Base-by-base conservation (phyloP, 371 early-diverging fungal species). In the Choanephora cucurbitarum region DNA sequence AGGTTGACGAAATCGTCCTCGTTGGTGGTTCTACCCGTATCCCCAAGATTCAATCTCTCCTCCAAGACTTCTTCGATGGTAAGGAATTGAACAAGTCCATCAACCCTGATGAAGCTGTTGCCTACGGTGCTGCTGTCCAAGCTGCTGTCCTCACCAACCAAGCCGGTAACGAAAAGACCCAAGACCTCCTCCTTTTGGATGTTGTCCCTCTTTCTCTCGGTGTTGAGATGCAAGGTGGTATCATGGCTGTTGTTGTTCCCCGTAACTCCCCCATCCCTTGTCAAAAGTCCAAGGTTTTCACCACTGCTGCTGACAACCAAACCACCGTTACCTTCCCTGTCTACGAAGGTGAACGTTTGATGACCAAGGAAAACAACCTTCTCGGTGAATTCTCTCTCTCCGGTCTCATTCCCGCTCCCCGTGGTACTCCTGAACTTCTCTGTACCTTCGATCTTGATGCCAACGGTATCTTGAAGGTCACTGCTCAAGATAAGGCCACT, bases 21-120 rank as follows among this genome's bases (percentile, higher is more conserved):
- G 99, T 99, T 64, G 99, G 99, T 76, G 99, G 99, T 69, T 97
- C 97, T 65, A 98, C 98, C 62, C 97, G 99, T 89, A 99, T 99
- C 78, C 99, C 99, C 83, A 98, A 95, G 90, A 92, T 99, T 72
- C 97, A 95, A 78, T 90, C 96, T 79, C 87, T 98, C 64, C 88
- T 99, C 62, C 87, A 90, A 14, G 97, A 98, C 80, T 88, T 86
- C 79, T 97, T 97, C 75, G 83, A 88, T 72, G 92, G 91, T 55
- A 91, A 91, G 80, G 83, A 87, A 57, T 74, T 87, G 57, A 85
- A 82, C 85, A 89, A 92, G 83, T 88, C 90, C 49, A 89, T 95
- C 79, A 93, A 95, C 83, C 95, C 95, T 45, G 95, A 95, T 77
- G 95, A 95, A 72, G 94, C 94, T 60, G 93, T 97, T 63, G 92